Percentiles rank a stretch among this genome's conserved stretches.
Conservation (phyloP, 805 yeast genomes). For the Candida pini region DNA sequence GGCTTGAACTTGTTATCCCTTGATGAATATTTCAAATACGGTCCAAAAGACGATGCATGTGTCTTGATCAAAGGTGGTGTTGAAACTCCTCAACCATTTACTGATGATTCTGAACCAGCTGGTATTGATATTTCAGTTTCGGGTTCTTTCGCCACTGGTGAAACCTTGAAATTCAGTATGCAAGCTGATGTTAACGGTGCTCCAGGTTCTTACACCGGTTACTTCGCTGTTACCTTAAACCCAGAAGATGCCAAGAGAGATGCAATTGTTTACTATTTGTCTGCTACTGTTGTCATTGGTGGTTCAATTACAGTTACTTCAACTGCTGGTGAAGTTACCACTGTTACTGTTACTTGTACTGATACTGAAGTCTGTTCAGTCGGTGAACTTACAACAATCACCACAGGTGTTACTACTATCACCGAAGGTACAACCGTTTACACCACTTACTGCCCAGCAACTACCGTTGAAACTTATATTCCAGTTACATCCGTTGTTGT, state of each 20-base stretch:
- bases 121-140: slow-evolving; percentile 14
- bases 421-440: slow-evolving; percentile 18
- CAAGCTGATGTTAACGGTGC: slow-evolving; percentile 15
- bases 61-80: slow-evolving; percentile 5
- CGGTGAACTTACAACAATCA: slow-evolving; percentile 17
- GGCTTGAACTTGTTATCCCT: slow-evolving; percentile 14
- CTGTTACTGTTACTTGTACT: slow-evolving; percentile 22
- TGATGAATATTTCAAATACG: slow-evolving; percentile 14
- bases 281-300: slow-evolving; percentile 15
- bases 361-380: slow-evolving; percentile 12
- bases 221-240: slow-evolving; percentile 18
- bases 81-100: slow-evolving; percentile 4
- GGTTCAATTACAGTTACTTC: slow-evolving; percentile 6
- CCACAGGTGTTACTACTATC: slow-evolving; percentile 25
- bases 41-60: slow-evolving; percentile 3
- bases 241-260: slow-evolving; percentile 18
- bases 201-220: slow-evolving; percentile 17
- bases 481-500: slow-evolving; percentile 12
- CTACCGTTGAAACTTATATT: slow-evolving; percentile 14
- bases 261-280: slow-evolving; percentile 17
- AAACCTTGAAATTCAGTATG: slow-evolving; percentile 3
- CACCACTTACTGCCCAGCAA: slow-evolving; percentile 33
- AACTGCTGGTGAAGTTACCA: slow-evolving; percentile 12
- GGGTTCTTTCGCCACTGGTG: slow-evolving; percentile 6
- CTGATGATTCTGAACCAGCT: slow-evolving; percentile 11